A percentile compares a stretch with the other conserved stretches of the same genome.
phyloP scores from a whole-genome alignment of 1,284 basidiomycete genomes.

The Pseudozyma pruni region DNA sequence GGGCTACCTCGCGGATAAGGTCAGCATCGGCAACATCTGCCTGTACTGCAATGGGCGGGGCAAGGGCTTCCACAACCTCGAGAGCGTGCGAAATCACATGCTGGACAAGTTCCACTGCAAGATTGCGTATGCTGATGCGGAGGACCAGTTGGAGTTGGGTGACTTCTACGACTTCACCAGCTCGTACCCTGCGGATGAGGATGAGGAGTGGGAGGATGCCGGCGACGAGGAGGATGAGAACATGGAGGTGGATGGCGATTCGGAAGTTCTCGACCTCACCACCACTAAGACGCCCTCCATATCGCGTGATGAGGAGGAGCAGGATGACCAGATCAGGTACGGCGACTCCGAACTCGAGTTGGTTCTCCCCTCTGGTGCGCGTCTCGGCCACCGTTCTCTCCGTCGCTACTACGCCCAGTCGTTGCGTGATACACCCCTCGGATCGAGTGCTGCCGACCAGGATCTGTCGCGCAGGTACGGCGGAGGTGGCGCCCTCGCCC shows the following conservation, averaged over 20 bases:
- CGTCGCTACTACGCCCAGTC: constrained; percentile 85
- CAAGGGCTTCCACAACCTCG: constrained; percentile 55
- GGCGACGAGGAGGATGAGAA: constrained; percentile 41
- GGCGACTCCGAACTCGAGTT: constrained; percentile 78
- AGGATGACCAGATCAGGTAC: constrained; percentile 70
- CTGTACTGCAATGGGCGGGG: constrained; percentile 76
- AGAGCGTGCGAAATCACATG: constrained; percentile 65
- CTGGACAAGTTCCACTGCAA: constrained; percentile 80
- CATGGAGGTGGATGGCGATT: constrained; percentile 46
- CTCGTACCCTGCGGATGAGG: constrained; percentile 75
- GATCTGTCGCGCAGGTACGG: constrained; percentile 38
- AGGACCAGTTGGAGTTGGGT: constrained; percentile 85
- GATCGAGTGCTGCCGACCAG: neutral
- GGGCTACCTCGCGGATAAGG: constrained; percentile 89
- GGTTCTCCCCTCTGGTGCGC: constrained; percentile 90
- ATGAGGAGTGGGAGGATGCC: constrained; percentile 63
- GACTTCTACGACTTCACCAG: constrained; percentile 93
- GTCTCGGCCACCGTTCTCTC: constrained; percentile 90
- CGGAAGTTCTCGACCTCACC: constrained; percentile 21
- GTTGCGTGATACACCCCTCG: constrained; percentile 52
- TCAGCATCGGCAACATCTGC: constrained; percentile 91
- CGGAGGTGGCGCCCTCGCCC: constrained; percentile 51
- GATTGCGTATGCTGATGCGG: constrained; percentile 85
- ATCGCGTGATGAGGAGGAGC: constrained; percentile 72
- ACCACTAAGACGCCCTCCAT: constrained; percentile 10